These are phyloP conservation scores for Emericellopsis atlantica DNA, from an alignment of 2,329 filamentous ascomycete species.

Conservation along the genomic window DNA sequence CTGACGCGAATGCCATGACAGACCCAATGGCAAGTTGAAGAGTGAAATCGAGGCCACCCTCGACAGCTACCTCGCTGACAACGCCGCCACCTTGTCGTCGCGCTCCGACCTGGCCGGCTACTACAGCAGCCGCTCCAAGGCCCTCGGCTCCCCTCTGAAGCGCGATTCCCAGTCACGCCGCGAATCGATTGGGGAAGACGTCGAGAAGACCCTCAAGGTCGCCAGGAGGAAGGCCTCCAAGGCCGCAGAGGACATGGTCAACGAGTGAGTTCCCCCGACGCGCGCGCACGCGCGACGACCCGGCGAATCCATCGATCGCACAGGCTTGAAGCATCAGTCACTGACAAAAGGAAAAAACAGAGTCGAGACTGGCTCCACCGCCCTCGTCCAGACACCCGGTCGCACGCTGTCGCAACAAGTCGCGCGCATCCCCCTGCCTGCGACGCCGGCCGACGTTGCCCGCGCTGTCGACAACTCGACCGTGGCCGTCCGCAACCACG, in stretches of 20 bases:
- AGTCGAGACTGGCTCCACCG: constrained; percentile 23
- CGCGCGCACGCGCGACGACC: constrained; percentile 2
- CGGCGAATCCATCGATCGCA: constrained; percentile 7
- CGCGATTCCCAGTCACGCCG: constrained; percentile 27
- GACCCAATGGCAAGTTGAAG: constrained; percentile 31
- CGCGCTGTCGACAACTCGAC: constrained; percentile 63
- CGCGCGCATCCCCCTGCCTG: constrained; percentile 58
- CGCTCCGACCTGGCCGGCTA: constrained; percentile 59
- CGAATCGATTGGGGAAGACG: constrained; percentile 15
- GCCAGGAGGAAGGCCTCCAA: constrained; percentile 32
- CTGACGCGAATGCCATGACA: background rate
- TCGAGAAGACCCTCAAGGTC: constrained; percentile 27
- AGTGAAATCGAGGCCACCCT: constrained; percentile 64
- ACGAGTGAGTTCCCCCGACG: constrained; percentile 25
- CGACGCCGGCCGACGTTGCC: constrained; percentile 68
- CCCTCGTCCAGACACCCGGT: constrained; percentile 34
- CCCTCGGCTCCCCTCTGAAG: constrained; percentile 49
- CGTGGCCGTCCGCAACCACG: constrained; percentile 51
- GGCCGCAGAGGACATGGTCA: constrained; percentile 28
- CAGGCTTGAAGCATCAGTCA: background rate
- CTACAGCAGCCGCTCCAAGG: constrained; percentile 55
- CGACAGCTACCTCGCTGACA: constrained; percentile 59
- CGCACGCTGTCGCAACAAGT: constrained; percentile 40
- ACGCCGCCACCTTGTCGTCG: constrained; percentile 50
- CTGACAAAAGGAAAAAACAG: constrained; percentile 2